phyloP scores from a whole-genome alignment of 495 filamentous ascomycete species.

The Sordaria brevicollis region DNA sequence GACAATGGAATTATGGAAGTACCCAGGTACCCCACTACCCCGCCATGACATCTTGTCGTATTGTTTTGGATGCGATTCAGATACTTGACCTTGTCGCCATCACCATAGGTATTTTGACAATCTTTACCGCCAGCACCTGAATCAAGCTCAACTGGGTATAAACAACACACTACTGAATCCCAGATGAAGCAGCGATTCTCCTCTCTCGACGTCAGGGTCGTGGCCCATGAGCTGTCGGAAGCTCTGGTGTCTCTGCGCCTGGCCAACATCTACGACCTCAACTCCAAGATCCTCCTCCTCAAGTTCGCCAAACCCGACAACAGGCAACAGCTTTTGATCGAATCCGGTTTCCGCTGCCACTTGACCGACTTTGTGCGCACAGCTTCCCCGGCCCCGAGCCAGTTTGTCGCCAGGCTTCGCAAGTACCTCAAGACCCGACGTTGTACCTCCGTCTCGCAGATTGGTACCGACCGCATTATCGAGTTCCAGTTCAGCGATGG shows the following conservation, averaged over 20 bases:
- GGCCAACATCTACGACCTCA: constrained; percentile 91
- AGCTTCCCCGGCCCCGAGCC: constrained; percentile 70
- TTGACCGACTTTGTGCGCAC: constrained; percentile 79
- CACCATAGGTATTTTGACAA: background rate
- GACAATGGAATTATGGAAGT: background rate
- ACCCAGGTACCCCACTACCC: background rate
- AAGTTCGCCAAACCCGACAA: constrained; percentile 80
- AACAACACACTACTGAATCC: background rate
- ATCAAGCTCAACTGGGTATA: background rate
- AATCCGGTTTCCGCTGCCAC: constrained; percentile 94
- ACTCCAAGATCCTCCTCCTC: constrained; percentile 87
- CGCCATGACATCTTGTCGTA: background rate
- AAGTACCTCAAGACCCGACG: constrained; percentile 81
- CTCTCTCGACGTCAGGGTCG: constrained; percentile 84
- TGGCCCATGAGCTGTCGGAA: constrained; percentile 79
- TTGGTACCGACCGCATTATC: constrained; percentile 89
- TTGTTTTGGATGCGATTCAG: background rate
- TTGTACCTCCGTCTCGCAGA: constrained; percentile 68
- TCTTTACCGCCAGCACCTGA: background rate
- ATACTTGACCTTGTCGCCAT: background rate
- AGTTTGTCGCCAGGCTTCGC: constrained; percentile 72
- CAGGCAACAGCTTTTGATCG: constrained; percentile 80
- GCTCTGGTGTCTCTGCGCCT: constrained; percentile 68
- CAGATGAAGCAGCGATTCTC: constrained; percentile 97
- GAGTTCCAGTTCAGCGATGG: constrained; percentile 91